These are phyloP conservation scores for Mycena leptocephala DNA, from an alignment of 768 basidiomycete species.

Conservation along the genomic window DNA sequence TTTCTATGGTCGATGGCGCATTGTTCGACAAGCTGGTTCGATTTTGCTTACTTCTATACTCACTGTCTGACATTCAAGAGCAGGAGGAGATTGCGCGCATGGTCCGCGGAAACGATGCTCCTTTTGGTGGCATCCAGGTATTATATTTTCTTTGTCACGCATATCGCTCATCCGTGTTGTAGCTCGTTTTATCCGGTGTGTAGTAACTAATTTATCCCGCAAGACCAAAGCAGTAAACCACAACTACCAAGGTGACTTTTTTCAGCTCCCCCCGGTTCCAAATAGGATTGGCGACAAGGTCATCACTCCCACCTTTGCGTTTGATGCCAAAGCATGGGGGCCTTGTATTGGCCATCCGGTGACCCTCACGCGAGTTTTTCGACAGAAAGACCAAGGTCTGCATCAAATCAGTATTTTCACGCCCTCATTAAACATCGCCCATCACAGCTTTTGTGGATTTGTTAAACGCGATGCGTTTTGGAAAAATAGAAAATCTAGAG, in stretches of 20 bases:
- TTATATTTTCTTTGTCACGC: not conserved
- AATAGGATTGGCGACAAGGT: conserved; percentile 64
- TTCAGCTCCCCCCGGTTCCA: conserved; percentile 89
- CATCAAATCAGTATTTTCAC: not conserved
- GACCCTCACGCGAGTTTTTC: conserved; percentile 82
- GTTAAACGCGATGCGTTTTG: conserved; percentile 91
- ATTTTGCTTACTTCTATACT: not conserved
- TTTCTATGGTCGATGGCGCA: conserved; percentile 90
- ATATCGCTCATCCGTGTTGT: not conserved
- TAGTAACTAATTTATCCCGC: too few species aligned
- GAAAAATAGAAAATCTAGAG: conserved; percentile 58
- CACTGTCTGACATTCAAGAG: conserved; percentile 49
- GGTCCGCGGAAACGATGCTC: conserved; percentile 65
- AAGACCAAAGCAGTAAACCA: too few species aligned
- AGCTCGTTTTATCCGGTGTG: conserved; percentile 91
- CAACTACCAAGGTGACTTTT: too few species aligned
- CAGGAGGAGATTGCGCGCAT: conserved; percentile 77
- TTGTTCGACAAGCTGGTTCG: conserved; percentile 88
- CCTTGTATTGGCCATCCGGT: conserved; percentile 72
- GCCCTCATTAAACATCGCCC: not conserved
- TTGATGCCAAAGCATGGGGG: conserved; percentile 86
- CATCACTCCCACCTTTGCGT: conserved; percentile 76
- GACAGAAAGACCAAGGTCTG: conserved; percentile 87
- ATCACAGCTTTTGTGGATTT: conserved; percentile 83
- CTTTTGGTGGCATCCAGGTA: conserved; percentile 93